Evolutionary conservation across 192 early-diverging fungal species (phyloP).

Genomic region (Chytriomyces sp.): DNA sequence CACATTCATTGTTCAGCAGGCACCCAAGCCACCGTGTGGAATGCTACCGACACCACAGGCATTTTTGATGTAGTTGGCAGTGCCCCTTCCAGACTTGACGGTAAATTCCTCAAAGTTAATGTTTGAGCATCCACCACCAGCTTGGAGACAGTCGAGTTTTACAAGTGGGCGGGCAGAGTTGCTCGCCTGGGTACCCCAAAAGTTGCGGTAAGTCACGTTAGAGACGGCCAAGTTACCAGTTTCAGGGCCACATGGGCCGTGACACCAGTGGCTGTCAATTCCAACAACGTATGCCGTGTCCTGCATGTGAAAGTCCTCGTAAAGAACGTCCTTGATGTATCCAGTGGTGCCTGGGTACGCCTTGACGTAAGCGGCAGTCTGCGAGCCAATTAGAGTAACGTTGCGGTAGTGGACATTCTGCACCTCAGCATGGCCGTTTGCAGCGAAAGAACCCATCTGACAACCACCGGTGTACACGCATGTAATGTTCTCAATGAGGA

Average conservation of each 20-base stretch:
- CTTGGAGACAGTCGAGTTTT: neutral
- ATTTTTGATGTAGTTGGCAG: neutral
- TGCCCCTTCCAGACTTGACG: conserved; percentile 2
- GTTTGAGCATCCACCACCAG: neutral
- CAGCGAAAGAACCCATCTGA: conserved; percentile 34
- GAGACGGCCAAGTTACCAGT: conserved; percentile 20
- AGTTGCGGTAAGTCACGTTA: conserved; percentile 32
- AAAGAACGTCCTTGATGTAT: conserved; percentile 21
- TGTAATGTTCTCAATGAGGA: conserved; percentile 26
- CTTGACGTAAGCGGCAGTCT: conserved; percentile 29
- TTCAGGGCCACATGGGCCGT: conserved; percentile 14
- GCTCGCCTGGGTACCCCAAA: conserved; percentile 5
- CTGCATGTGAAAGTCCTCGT: conserved; percentile 32
- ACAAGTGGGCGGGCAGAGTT: conserved; percentile 10
- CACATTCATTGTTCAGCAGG: too few relatives aligned
- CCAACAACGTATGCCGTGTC: conserved; percentile 24
- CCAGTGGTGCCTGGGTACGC: conserved; percentile 29
- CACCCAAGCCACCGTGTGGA: too few relatives aligned
- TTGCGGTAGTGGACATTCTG: conserved; percentile 33
- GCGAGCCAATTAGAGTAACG: conserved; percentile 19
- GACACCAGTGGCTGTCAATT: conserved; percentile 29
- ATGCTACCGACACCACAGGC: neutral
- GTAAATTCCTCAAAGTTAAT: neutral
- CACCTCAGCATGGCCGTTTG: neutral
- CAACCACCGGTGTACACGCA: conserved; percentile 30